Evolutionary conservation across 345 rosid genomes (phyloP).

Genomic region (Rubroshorea leprosula): DNA sequence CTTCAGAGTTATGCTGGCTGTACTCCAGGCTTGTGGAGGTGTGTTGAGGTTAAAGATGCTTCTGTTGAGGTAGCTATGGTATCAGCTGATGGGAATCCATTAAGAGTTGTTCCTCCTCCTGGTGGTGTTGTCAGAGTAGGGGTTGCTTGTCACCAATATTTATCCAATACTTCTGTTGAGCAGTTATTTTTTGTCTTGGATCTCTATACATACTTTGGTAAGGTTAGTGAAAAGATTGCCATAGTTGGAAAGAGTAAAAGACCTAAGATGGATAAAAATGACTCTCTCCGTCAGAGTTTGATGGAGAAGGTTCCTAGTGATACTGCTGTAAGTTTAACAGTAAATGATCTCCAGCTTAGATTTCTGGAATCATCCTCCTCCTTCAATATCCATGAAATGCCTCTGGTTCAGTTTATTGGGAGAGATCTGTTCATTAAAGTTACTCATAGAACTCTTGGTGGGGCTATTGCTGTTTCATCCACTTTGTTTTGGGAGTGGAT

Average conservation of each 20-base stretch:
- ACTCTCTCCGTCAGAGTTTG: constrained; percentile 41
- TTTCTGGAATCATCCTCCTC: constrained; percentile 82
- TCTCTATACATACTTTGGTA: constrained; percentile 73
- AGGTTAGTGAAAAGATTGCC: constrained; percentile 76
- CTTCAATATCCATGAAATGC: constrained; percentile 50
- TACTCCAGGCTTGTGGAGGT: constrained; percentile 62
- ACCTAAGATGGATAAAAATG: constrained; percentile 24
- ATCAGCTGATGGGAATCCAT: constrained; percentile 85
- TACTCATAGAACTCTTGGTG: constrained; percentile 92
- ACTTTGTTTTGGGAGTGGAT: constrained; percentile 66
- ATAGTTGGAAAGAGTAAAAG: constrained; percentile 58
- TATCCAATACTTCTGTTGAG: constrained; percentile 88
- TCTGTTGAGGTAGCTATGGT: constrained; percentile 79
- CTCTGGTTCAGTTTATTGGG: constrained; percentile 86
- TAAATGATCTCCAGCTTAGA: constrained; percentile 69
- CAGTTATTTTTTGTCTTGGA: constrained; percentile 91
- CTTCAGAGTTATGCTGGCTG: constrained; percentile 25
- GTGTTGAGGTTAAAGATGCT: constrained; percentile 73
- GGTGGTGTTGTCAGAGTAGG: constrained; percentile 90
- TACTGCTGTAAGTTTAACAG: constrained; percentile 74
- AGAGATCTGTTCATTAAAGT: constrained; percentile 71
- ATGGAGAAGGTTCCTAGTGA: constrained; percentile 95
- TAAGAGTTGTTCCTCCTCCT: constrained; percentile 84
- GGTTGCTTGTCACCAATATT: constrained; percentile 77
- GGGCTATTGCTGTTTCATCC: constrained; percentile 91